A percentile compares a stretch with the other conserved stretches of the same genome.
phyloP scores from a whole-genome alignment of 108 stramenopile genomes.

The Fragilariopsis cylindrus region DNA sequence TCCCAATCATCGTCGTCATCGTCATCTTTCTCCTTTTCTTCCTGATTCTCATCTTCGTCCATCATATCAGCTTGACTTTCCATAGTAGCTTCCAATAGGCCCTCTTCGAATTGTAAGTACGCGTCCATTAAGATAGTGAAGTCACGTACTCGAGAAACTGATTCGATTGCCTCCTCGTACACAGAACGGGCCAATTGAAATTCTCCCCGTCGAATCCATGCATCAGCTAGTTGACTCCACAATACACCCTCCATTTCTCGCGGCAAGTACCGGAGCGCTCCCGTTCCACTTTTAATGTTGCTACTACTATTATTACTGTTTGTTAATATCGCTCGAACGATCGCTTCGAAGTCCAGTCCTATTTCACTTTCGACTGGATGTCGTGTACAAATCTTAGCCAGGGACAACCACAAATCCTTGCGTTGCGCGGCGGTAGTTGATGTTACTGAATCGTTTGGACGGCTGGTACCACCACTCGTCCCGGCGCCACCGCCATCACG shows the following conservation, averaged over 20 bases:
- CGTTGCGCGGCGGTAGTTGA: constrained; percentile 25
- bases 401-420: constrained; percentile 94
- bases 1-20: constrained; percentile 52
- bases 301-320: constrained; percentile 43
- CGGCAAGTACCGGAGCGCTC: constrained; percentile 42
- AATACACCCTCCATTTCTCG: constrained; percentile 92
- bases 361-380: constrained; percentile 84
- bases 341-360: constrained; percentile 85
- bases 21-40: constrained; percentile 49
- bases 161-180: constrained; percentile 93
- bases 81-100: constrained; percentile 90
- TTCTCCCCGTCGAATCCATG: constrained; percentile 91
- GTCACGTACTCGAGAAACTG: constrained; percentile 92
- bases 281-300: constrained; percentile 2
- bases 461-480: neutral
- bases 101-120: constrained; percentile 96
- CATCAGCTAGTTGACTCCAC: constrained; percentile 95
- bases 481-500: neutral
- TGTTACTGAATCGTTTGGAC: neutral
- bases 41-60: constrained; percentile 74
- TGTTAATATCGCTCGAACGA: constrained; percentile 55
- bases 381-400: constrained; percentile 86
- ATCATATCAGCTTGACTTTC: constrained; percentile 35
- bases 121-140: constrained; percentile 97
- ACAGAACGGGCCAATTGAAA: constrained; percentile 95